Evolutionary conservation across 2,329 filamentous ascomycete genomes (phyloP).

Genomic region (Microdochium nivale): DNA sequence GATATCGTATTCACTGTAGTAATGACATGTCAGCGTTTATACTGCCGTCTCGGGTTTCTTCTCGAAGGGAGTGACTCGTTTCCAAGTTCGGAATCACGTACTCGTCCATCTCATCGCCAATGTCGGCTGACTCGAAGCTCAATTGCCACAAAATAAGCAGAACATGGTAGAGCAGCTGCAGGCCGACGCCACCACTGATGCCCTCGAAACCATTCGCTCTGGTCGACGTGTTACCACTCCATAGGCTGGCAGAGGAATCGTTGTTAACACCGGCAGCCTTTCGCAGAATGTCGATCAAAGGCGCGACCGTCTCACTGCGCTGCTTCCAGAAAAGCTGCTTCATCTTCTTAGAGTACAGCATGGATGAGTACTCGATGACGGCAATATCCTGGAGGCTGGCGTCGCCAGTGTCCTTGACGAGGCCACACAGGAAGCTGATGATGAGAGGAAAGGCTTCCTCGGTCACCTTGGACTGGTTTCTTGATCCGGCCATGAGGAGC

Average conservation of each 20-base stretch:
- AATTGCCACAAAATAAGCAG: conserved; percentile 93
- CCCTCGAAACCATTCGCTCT: conserved; percentile 56
- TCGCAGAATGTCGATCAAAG: conserved; percentile 73
- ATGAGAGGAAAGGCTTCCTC: conserved; percentile 68
- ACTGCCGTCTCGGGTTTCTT: no score
- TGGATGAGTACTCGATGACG: conserved; percentile 79
- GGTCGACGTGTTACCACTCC: conserved; percentile 44
- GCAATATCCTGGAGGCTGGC: conserved; percentile 91
- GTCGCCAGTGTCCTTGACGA: conserved; percentile 72
- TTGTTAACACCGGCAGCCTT: conserved; percentile 66
- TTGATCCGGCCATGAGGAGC: conserved; percentile 62
- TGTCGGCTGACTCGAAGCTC: conserved; percentile 77
- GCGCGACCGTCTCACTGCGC: conserved; percentile 72
- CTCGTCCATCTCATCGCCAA: conserved; percentile 75
- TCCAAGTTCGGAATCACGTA: conserved; percentile 33
- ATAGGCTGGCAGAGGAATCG: conserved; percentile 51
- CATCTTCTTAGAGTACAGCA: conserved; percentile 67
- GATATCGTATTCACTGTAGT: conserved; percentile 79
- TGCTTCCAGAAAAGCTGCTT: conserved; percentile 87
- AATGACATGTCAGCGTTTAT: conserved; percentile 15
- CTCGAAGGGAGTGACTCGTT: neutral
- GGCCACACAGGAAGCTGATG: conserved; percentile 74
- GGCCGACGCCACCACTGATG: conserved; percentile 72
- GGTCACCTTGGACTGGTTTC: conserved; percentile 56
- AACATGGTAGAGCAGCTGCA: conserved; percentile 91